Percentiles rank a stretch among this genome's conserved stretches.
These are phyloP conservation scores for Coleophoma cylindrospora DNA, from an alignment of 2,329 filamentous ascomycete genomes.

Conservation along the genomic window DNA sequence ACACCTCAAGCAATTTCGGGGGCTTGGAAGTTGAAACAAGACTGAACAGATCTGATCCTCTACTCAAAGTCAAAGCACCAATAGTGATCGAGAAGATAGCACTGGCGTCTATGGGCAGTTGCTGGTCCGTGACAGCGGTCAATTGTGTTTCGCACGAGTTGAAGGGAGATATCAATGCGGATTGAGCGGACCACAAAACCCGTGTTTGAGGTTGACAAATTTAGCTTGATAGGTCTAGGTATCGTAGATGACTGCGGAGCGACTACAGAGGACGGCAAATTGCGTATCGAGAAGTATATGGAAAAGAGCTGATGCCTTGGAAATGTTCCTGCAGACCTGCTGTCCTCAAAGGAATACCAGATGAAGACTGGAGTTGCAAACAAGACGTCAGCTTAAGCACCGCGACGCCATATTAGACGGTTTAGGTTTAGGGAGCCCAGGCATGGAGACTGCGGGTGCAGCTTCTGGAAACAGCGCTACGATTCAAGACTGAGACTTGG, in stretches of 20 bases:
- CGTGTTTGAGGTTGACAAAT: conserved; percentile 9
- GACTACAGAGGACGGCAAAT: conserved; percentile 3
- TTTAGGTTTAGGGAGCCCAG: too few relatives aligned
- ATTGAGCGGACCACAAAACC: background rate
- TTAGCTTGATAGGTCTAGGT: conserved; percentile 11
- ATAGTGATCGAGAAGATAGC: conserved; percentile 5
- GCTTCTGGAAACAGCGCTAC: too few relatives aligned
- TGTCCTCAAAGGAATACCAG: conserved; percentile 65
- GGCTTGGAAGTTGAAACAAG: conserved; percentile 24
- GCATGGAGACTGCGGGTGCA: too few relatives aligned
- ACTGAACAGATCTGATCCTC: conserved; percentile 17
- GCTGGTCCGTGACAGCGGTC: conserved; percentile 28
- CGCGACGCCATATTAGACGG: too few relatives aligned
- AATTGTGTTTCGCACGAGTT: conserved; percentile 30
- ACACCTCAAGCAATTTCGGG: conserved; percentile 12
- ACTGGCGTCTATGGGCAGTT: conserved; percentile 19
- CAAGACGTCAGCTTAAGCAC: too few relatives aligned
- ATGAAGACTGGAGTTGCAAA: background rate
- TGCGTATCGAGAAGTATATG: conserved; percentile 1
- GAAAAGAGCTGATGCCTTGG: conserved; percentile 27
- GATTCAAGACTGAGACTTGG: too few relatives aligned
- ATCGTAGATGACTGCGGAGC: too few relatives aligned
- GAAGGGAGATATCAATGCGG: conserved; percentile 5
- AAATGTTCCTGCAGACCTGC: conserved; percentile 74
- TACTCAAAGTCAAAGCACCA: conserved; percentile 18